These are phyloP conservation scores for Stachybotrys elegans DNA, from an alignment of 2,329 filamentous ascomycete species.

Conservation along the genomic window DNA sequence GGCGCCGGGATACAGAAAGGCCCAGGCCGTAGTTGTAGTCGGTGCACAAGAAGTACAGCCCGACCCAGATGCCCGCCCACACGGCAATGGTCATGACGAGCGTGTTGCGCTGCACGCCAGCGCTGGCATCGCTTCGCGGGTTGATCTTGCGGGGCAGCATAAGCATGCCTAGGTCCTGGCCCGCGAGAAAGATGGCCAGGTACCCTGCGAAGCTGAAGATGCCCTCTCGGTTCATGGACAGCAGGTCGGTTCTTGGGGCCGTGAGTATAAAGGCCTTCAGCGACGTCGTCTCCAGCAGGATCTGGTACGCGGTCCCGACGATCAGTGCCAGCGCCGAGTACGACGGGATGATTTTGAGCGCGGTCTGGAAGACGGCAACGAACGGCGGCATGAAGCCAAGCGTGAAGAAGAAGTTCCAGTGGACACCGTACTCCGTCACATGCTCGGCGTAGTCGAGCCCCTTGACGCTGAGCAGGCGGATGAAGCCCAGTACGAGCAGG, in stretches of 20 bases:
- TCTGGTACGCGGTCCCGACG: conserved; percentile 66
- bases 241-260: conserved; percentile 69
- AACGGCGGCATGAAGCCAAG: conserved; percentile 84
- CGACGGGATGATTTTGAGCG: conserved; percentile 66
- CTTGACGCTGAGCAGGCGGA: conserved; percentile 85
- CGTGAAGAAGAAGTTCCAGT: conserved; percentile 99
- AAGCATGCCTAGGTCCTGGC: conserved; percentile 76
- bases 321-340: conserved; percentile 70
- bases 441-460: conserved; percentile 94
- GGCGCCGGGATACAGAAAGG: conserved; percentile 74
- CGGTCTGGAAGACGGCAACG: conserved; percentile 73
- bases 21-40: conserved; percentile 65
- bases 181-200: conserved; percentile 87
- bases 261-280: conserved; percentile 80
- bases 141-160: conserved; percentile 61
- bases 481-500: conserved; percentile 70
- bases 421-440: conserved; percentile 93
- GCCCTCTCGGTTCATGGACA: conserved; percentile 91
- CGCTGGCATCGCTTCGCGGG: conserved; percentile 34
- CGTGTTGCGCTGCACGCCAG: conserved; percentile 44
- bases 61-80: conserved; percentile 64
- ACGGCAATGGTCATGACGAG: conserved; percentile 59
- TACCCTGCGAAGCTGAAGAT: conserved; percentile 95
- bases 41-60: conserved; percentile 65
- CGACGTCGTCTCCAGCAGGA: conserved; percentile 68